phyloP scores from a whole-genome alignment of 2,329 filamentous ascomycete genomes.

The Monilinia fructicola region DNA sequence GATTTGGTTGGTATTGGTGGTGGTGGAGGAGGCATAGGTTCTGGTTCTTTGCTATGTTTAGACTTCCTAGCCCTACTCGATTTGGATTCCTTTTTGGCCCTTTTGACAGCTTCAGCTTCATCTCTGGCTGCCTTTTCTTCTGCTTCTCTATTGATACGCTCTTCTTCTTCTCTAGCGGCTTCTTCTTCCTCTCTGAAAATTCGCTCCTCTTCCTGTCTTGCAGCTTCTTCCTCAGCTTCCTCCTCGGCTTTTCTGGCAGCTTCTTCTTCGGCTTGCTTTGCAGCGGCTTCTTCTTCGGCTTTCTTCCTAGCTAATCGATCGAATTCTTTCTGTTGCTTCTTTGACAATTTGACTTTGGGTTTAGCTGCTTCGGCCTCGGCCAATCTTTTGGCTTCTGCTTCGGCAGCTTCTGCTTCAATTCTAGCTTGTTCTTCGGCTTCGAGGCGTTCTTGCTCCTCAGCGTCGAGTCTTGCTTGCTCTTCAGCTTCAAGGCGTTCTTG shows the following conservation, averaged over 20 bases:
- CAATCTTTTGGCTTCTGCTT: conserved; percentile 36
- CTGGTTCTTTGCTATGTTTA: conserved; percentile 34
- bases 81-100: conserved; percentile 41
- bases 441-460: conserved; percentile 40
- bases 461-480: conserved; percentile 33
- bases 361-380: conserved; percentile 42
- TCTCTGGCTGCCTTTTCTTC: conserved; percentile 42
- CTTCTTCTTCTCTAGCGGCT: conserved; percentile 43
- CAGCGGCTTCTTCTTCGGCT: conserved; percentile 50
- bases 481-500: too few species aligned
- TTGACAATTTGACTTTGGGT: conserved; percentile 44
- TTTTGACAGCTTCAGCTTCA: conserved; percentile 41
- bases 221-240: conserved; percentile 43
- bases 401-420: conserved; percentile 33
- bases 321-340: conserved; percentile 53
- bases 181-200: conserved; percentile 44
- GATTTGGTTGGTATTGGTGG: conserved; percentile 14
- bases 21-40: conserved; percentile 23
- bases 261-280: conserved; percentile 40
- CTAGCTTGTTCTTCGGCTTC: conserved; percentile 49
- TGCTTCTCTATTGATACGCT: conserved; percentile 38
- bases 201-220: conserved; percentile 43
- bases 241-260: conserved; percentile 47
- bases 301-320: conserved; percentile 47
- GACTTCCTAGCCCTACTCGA: conserved; percentile 43